These are phyloP conservation scores for Hamamelis virginiana DNA, from an alignment of 164 flowering plant genomes.

Conservation along the genomic window DNA sequence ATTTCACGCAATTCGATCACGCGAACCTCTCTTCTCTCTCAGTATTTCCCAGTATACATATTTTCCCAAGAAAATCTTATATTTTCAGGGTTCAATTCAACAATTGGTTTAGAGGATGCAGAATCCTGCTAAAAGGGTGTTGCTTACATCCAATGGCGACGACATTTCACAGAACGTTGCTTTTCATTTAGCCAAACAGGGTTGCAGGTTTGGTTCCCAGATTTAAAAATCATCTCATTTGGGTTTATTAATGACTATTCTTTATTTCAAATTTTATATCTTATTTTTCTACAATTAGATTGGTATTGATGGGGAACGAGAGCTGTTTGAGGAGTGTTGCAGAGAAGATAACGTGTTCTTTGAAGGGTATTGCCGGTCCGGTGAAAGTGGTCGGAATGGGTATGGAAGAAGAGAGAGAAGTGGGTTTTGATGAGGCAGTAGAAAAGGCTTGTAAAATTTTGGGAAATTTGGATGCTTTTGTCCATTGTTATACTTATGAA, in stretches of 20 bases:
- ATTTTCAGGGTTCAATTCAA: too few species aligned
- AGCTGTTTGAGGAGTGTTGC: slow-evolving; percentile 32
- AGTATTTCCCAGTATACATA: too few species aligned
- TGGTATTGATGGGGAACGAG: slow-evolving; percentile 85
- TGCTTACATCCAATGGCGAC: slow-evolving; percentile 79
- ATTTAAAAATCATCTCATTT: too few species aligned
- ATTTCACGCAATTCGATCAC: too few species aligned
- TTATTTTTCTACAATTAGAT: slow-evolving; percentile 31
- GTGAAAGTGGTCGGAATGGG: slow-evolving; percentile 74
- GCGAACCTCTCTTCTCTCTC: too few species aligned
- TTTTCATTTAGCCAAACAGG: slow-evolving; percentile 56
- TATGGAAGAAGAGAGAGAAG: slow-evolving; percentile 64
- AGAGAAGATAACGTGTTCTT: slow-evolving; percentile 36
- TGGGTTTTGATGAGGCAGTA: slow-evolving; percentile 60
- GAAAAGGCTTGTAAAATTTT: slow-evolving; percentile 47
- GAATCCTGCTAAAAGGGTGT: slow-evolving; percentile 51
- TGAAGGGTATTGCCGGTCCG: slow-evolving; percentile 24
- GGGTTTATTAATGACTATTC: too few species aligned
- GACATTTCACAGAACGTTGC: slow-evolving; percentile 67
- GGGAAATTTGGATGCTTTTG: slow-evolving; percentile 75
- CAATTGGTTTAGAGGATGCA: slow-evolving; percentile 29
- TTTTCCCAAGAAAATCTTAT: too few species aligned
- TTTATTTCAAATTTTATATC: too few species aligned
- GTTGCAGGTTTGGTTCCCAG: slow-evolving; percentile 62
- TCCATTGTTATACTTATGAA: slow-evolving; percentile 67